Base-by-base conservation (phyloP, 805 yeast species). In the Sugiyamaella americana region DNA sequence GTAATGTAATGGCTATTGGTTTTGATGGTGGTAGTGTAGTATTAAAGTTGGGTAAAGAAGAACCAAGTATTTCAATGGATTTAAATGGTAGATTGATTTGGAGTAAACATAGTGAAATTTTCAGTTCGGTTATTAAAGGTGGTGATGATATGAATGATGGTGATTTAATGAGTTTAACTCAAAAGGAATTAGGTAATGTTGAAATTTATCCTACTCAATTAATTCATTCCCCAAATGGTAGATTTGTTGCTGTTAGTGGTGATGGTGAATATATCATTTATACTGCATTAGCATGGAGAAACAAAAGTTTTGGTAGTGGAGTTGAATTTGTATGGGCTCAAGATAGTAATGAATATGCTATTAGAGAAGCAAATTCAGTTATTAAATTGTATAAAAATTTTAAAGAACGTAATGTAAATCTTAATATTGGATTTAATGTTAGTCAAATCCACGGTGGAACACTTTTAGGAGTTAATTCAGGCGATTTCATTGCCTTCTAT, bases 231-330 rank as follows among this genome's bases (percentile, higher is more conserved):
- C 97, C 98, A 53, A 93, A 93, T 63, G 99, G 99, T 53, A 80
- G 96, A 66, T 93, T 85, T 64, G 97, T 89, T 35, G 84, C 98
- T 22, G 96, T 93, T 42, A 84, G 91, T 40, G 99, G 99, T 62
- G 98, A 93, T 68, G 97, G 96, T 50, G 99, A 93, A 68, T 91
- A 87, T 65, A 87, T 91, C 58, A 83, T 93, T 46, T 93, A 91
- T 69, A 89, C 98, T 2, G 91, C 98, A 1, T 76, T 93, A 59
- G 98, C 98, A 1, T 93, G 98, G 98, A 80, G 98, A 71, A 88
- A 91, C 60, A 93, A 88, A 70, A 75, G 88, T 42, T 93, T 85
- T 66, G 98, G 98, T 52, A 75, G 78, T 48, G 96, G 95, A 18
- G 69, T 80, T 46, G 97, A 88, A 61, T 87, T 94, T 64, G 95